Conservation (phyloP, 169 alveolate species). For the Besnoitia besnoiti region DNA sequence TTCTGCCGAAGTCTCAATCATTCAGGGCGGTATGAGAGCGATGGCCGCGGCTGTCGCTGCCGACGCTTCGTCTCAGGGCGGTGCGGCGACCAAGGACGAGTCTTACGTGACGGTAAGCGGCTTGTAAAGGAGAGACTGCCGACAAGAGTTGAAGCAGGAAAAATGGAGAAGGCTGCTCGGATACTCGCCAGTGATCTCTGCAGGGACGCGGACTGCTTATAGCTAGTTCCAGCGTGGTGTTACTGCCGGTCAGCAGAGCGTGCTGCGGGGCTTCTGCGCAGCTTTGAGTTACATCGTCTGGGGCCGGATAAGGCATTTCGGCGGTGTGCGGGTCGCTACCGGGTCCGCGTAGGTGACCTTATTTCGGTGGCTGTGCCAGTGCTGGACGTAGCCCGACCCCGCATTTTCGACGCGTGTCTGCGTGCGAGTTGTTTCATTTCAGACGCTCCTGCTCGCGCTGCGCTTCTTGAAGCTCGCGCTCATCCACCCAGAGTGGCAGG, state of each 20-base stretch:
- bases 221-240: background rate
- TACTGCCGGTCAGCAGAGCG: too few species aligned
- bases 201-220: background rate
- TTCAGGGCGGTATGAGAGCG: background rate
- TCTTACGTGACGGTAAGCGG: background rate
- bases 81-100: background rate
- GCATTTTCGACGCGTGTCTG: too few species aligned
- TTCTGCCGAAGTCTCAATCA: background rate
- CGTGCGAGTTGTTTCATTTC: too few species aligned
- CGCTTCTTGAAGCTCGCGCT: constrained; percentile 72
- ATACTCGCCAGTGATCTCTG: background rate
- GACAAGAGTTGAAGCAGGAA: too few species aligned
- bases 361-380: too few species aligned
- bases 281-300: too few species aligned
- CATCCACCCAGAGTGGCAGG: constrained; percentile 73
- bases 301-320: too few species aligned
- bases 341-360: too few species aligned
- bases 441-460: constrained; percentile 70
- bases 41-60: background rate
- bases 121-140: background rate
- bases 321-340: too few species aligned
- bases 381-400: too few species aligned
- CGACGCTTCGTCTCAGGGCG: background rate
- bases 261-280: too few species aligned
- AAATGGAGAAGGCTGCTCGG: too few species aligned